phyloP scores from a whole-genome alignment of 176 grass and related monocot species.

The Alloteropsis semialata region DNA sequence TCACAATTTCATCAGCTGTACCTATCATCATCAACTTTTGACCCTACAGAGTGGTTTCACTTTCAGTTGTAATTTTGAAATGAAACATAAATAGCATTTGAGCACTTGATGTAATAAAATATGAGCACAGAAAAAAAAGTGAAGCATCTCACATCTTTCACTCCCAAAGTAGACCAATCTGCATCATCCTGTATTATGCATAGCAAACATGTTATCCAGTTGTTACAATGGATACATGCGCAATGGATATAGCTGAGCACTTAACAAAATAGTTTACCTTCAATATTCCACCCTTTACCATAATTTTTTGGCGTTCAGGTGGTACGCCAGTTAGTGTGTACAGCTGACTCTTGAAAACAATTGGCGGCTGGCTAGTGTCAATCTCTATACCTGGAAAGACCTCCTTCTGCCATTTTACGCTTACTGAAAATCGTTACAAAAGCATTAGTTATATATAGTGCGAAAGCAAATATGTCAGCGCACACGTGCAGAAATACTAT shows the following conservation, averaged over 20 bases:
- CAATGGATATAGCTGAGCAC: conserved; percentile 2
- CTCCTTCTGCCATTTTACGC: conserved; percentile 98
- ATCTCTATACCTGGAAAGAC: conserved; percentile 81
- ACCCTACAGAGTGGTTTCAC: conserved; percentile 59
- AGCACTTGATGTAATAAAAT: conserved; percentile 26
- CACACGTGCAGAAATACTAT: conserved; percentile 7
- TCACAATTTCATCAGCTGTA: conserved; percentile 98
- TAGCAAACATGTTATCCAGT: conserved; percentile 12
- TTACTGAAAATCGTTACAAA: conserved; percentile 60
- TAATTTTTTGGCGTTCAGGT: conserved; percentile 97
- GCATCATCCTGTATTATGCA: conserved; percentile 82
- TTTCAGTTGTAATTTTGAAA: conserved; percentile 26
- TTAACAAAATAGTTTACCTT: conserved; percentile 57
- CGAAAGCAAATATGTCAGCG: not conserved
- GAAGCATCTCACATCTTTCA: conserved; percentile 84
- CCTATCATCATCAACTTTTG: conserved; percentile 99
- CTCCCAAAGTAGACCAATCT: conserved; percentile 87
- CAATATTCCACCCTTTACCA: conserved; percentile 96
- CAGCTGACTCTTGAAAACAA: conserved; percentile 92
- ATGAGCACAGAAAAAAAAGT: conserved; percentile 23
- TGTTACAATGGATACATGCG: conserved; percentile 1
- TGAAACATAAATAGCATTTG: not conserved
- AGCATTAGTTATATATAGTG: conserved; percentile 8
- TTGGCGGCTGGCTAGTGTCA: conserved; percentile 79
- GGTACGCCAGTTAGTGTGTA: conserved; percentile 94